Percentiles rank a stretch among this genome's conserved stretches.
phyloP scores from a whole-genome alignment of 2,329 filamentous ascomycete genomes.

The Hypoxylon rubiginosum region DNA sequence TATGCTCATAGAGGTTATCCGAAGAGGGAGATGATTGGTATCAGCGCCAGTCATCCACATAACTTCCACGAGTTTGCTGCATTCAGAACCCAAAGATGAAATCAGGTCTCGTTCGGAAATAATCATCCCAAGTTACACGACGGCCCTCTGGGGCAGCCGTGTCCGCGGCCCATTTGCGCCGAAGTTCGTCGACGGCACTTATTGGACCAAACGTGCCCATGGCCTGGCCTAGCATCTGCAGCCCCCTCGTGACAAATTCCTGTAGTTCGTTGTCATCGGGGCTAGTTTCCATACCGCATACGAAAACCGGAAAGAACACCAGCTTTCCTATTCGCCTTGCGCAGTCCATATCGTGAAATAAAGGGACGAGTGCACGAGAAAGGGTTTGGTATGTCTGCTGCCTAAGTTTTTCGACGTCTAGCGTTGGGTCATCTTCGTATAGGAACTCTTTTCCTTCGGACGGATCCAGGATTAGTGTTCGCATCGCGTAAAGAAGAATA shows the following conservation, averaged over 20 bases:
- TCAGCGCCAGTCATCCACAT: background rate
- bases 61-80: background rate
- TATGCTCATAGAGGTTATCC: background rate
- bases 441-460: slow-evolving; percentile 28
- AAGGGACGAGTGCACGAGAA: slow-evolving; percentile 19
- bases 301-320: slow-evolving; percentile 36
- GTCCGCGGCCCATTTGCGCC: slow-evolving; percentile 34
- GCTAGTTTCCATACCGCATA: slow-evolving; percentile 36
- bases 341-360: slow-evolving; percentile 22
- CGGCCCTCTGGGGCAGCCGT: slow-evolving; percentile 14
- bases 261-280: slow-evolving; percentile 14
- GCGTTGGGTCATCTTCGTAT: background rate
- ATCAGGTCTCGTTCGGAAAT: slow-evolving; percentile 30
- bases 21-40: background rate
- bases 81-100: slow-evolving; percentile 30
- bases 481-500: slow-evolving; percentile 29
- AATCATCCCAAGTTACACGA: slow-evolving; percentile 34
- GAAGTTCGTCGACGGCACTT: slow-evolving; percentile 32
- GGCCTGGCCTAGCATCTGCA: slow-evolving; percentile 29
- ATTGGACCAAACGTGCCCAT: slow-evolving; percentile 38
- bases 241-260: slow-evolving; percentile 24
- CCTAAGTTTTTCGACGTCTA: slow-evolving; percentile 12
- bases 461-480: slow-evolving; percentile 31
- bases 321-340: slow-evolving; percentile 35
- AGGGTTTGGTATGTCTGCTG: slow-evolving; percentile 19